These are phyloP conservation scores for Colletotrichum sidae DNA, from an alignment of 2,329 filamentous ascomycete genomes.

Conservation along the genomic window DNA sequence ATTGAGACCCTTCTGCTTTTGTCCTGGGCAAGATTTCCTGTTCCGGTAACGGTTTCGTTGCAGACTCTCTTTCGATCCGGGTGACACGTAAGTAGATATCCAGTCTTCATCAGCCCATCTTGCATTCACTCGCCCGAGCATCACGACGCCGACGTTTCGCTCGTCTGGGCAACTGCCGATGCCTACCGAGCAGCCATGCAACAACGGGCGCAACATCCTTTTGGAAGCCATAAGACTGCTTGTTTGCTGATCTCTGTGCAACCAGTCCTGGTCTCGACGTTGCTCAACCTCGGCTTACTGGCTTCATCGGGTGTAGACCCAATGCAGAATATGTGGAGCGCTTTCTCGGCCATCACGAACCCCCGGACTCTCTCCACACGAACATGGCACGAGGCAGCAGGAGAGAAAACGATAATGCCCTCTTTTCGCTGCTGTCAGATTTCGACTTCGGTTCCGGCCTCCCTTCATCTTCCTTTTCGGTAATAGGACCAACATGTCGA, in stretches of 20 bases:
- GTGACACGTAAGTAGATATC: background rate
- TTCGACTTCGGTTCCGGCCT: background rate
- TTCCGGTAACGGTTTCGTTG: background rate
- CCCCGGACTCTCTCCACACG: constrained; percentile 31
- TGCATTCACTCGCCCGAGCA: background rate
- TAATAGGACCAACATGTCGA: constrained; percentile 21
- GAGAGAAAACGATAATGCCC: constrained; percentile 17
- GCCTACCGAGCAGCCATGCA: background rate
- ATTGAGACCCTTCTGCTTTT: constrained; percentile 1
- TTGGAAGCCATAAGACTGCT: too few relatives aligned
- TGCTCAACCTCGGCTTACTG: constrained; percentile 27
- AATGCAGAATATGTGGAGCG: constrained; percentile 24
- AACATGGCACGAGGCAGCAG: constrained; percentile 5
- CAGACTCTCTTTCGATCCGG: background rate
- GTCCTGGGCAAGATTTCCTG: background rate
- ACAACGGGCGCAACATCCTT: too few relatives aligned
- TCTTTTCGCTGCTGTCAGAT: constrained; percentile 9
- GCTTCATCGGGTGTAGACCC: constrained; percentile 31
- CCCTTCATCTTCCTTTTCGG: background rate
- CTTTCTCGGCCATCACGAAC: constrained; percentile 12
- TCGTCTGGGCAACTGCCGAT: background rate
- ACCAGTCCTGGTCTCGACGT: constrained; percentile 16
- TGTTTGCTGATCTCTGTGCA: constrained; percentile 18
- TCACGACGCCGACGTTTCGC: background rate
- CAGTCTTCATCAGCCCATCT: background rate